Percentiles rank a stretch among this genome's conserved stretches.
Conservation (phyloP, 2,329 filamentous ascomycete genomes). For the Annulohypoxylon truncatum region DNA sequence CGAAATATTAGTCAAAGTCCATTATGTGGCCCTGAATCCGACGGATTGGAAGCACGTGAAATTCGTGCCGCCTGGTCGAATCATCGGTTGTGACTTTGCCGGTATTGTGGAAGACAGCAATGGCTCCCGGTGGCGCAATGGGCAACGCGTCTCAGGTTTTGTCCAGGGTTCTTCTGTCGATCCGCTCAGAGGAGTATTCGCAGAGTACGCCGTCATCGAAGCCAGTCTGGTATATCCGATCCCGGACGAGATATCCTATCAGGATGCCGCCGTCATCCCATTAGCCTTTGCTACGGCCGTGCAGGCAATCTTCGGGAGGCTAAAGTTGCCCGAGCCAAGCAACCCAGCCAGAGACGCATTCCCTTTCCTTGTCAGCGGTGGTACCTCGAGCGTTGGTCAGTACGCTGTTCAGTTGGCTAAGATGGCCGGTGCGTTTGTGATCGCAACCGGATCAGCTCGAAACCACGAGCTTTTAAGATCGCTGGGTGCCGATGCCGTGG, state of each 20-base stretch:
- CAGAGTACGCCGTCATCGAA: constrained; percentile 47
- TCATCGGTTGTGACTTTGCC: constrained; percentile 52
- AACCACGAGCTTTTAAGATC: constrained; percentile 45
- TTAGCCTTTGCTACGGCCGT: constrained; percentile 60
- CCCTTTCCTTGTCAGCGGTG: constrained; percentile 50
- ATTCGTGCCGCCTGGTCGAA: constrained; percentile 41
- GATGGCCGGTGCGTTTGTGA: constrained; percentile 44
- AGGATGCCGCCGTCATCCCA: constrained; percentile 46
- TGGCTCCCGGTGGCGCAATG: constrained; percentile 47
- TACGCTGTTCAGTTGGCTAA: constrained; percentile 49
- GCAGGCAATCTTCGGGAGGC: constrained; percentile 49
- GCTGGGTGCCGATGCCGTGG: constrained; percentile 44
- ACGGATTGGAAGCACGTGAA: constrained; percentile 51
- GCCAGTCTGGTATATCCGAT: constrained; percentile 47
- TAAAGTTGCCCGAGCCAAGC: constrained; percentile 49
- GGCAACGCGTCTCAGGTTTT: constrained; percentile 52
- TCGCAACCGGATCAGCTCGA: constrained; percentile 44
- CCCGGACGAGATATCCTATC: constrained; percentile 45
- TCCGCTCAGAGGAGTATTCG: constrained; percentile 47
- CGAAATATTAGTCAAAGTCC: constrained; percentile 51
- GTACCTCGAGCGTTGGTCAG: constrained; percentile 45
- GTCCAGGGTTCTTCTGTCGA: constrained; percentile 47
- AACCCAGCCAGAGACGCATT: constrained; percentile 45
- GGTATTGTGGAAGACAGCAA: constrained; percentile 49
- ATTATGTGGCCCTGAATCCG: constrained; percentile 52